phyloP scores from a whole-genome alignment of 805 yeast species.

The Geotrichum ghanense region DNA sequence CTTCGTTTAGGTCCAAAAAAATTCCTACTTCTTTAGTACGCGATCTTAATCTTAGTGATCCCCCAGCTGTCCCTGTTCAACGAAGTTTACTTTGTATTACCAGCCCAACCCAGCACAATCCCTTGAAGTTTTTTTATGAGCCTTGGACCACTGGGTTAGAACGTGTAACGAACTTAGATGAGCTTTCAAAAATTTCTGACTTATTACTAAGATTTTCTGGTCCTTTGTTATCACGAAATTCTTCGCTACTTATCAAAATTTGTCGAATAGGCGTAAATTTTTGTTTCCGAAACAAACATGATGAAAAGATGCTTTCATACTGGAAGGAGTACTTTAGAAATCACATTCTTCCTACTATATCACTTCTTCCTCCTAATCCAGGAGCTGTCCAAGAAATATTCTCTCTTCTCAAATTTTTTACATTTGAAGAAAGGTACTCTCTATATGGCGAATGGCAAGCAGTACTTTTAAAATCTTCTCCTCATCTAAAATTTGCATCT shows the following conservation, averaged over 20 bases:
- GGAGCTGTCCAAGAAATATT: conserved; percentile 51
- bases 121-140: conserved; percentile 31
- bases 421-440: conserved; percentile 56
- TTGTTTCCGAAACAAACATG: conserved; percentile 15
- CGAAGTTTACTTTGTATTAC: background rate
- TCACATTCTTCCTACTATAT: conserved; percentile 52
- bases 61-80: background rate
- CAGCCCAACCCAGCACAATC: background rate
- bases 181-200: conserved; percentile 36
- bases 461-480: conserved; percentile 43
- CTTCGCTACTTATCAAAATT: conserved; percentile 42
- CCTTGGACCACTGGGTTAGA: conserved; percentile 40
- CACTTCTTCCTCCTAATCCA: conserved; percentile 44
- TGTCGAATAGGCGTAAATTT: conserved; percentile 45
- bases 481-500: conserved; percentile 45
- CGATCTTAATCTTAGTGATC: conserved; percentile 3
- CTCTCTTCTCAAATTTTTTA: conserved; percentile 38
- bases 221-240: conserved; percentile 37
- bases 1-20: background rate
- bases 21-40: conserved; percentile 16
- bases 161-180: conserved; percentile 28
- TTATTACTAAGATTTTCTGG: conserved; percentile 45
- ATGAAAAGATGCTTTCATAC: conserved; percentile 11
- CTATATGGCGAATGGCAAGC: conserved; percentile 70
- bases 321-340: conserved; percentile 59